phyloP scores from a whole-genome alignment of 2,329 filamentous ascomycete genomes.

The Nemania sp. region DNA sequence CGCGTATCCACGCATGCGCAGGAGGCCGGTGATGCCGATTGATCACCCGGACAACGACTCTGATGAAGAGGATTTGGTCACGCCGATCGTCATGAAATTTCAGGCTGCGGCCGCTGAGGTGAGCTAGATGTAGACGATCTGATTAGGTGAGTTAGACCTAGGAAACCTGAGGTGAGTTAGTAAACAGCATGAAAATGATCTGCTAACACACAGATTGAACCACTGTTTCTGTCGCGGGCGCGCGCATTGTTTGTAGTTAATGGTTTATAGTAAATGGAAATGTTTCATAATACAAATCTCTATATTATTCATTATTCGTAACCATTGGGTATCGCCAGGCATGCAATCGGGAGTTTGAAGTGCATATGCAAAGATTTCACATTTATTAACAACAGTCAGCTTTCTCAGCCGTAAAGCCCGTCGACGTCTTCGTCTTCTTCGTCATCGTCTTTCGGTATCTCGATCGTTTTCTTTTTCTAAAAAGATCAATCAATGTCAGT shows the following conservation, averaged over 20 bases:
- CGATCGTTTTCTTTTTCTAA: slow-evolving; percentile 56
- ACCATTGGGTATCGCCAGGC: slow-evolving; percentile 22
- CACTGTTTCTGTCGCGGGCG: too few species aligned
- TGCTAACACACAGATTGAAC: too few species aligned
- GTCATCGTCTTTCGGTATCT: slow-evolving; percentile 51
- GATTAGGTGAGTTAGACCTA: too few species aligned
- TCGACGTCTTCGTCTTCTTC: slow-evolving; percentile 56
- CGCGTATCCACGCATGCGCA: too few species aligned
- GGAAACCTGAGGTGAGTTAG: too few species aligned
- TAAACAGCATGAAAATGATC: too few species aligned
- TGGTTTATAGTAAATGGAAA: too few species aligned
- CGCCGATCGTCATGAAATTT: too few species aligned
- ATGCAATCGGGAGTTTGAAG: not conserved
- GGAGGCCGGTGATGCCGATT: too few species aligned
- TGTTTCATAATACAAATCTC: not conserved
- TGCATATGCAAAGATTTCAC: not conserved
- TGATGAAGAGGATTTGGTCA: not conserved
- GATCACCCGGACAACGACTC: not conserved
- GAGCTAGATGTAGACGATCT: too few species aligned
- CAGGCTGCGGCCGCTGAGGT: too few species aligned
- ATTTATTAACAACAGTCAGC: not conserved
- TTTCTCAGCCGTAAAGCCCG: slow-evolving; percentile 48
- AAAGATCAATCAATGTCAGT: not conserved
- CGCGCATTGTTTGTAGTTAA: too few species aligned
- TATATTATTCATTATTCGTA: not conserved